Base-by-base conservation (phyloP, 108 stramenopile genomes). In the Hondaea fermentalgiana region DNA sequence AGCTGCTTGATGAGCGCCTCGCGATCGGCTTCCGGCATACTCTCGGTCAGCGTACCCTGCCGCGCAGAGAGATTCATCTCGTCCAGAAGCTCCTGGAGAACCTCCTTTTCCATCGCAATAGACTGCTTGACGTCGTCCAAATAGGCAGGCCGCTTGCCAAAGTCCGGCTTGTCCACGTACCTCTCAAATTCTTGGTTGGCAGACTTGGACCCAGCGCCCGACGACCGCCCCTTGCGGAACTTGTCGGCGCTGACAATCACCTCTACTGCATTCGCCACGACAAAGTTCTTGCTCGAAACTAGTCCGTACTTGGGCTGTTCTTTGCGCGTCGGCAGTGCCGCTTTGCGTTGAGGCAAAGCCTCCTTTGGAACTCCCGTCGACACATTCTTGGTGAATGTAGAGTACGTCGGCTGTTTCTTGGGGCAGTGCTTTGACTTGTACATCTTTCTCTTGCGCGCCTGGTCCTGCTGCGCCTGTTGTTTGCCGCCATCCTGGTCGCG, bases 211-310 rank as follows among this genome's bases (percentile, higher is more conserved):
- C 8, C 42, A 23, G 21, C 21, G 14, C 21, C 35, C 42, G 14
- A 10, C 42, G 25, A 42, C 3, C 12, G 35, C 25, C 8, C 42
- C 3, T 83, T 83, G 25, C 76, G 45, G 23, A 83, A 23, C 76
- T 83, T 83, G 76, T 83, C 51, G 6, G 49, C 51, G 23, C 76
- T 45, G 43, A 83, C 76, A 53, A 83, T 83, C 2, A 23, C 51
- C 76, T 83, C 76, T 6, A 83, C 76, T 12, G 76, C 76, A 23
- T 83, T 83, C 3, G 76, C 76, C 25, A 83, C 76, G 23, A 83
- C 23, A 35, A 21, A 83, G 76, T 83, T 83, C 76, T 83, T 83
- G 19, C 14, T 53, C 45, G 76, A 83, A 8, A 19, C 5, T 16
- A 83, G 45, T 12, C 76, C 76, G n/a, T 53, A 53, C 51, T 83